A percentile compares a stretch with the other conserved stretches of the same genome.
phyloP scores from a whole-genome alignment of 2,329 filamentous ascomycete species.

The Phialemoniopsis sp. region DNA sequence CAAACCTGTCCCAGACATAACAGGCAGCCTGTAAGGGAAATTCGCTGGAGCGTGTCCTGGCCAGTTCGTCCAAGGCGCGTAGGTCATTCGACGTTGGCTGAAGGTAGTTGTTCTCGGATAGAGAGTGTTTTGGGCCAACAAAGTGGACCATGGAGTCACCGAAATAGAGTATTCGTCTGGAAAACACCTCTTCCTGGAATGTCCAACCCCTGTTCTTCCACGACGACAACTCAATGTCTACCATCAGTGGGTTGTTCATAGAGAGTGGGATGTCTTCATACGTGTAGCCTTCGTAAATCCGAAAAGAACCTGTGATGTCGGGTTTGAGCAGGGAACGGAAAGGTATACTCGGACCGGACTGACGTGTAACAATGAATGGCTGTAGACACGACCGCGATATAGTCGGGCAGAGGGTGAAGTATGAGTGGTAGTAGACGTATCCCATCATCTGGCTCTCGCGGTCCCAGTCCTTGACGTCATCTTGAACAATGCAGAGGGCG shows the following conservation, averaged over 20 bases:
- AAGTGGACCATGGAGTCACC: not conserved
- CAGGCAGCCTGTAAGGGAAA: no score
- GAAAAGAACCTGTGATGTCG: not conserved
- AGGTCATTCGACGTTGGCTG: no score
- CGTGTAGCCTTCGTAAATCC: no score
- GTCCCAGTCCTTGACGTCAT: not conserved
- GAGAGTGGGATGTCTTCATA: no score
- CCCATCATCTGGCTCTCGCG: conserved; percentile 1
- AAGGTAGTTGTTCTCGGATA: no score
- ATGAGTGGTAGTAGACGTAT: conserved; percentile 2
- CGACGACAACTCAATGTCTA: not conserved
- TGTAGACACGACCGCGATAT: not conserved
- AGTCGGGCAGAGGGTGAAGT: conserved; percentile 2
- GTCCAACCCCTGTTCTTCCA: conserved; percentile 3
- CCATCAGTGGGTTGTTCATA: no score
- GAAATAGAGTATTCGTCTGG: not conserved
- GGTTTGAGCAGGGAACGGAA: not conserved
- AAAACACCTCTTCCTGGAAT: conserved; percentile 1
- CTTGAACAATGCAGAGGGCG: conserved; percentile 17
- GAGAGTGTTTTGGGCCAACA: no score
- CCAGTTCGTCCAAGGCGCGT: no score
- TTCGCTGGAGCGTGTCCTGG: no score
- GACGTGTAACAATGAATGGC: conserved; percentile 1
- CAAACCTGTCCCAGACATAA: no score
- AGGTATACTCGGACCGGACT: not conserved